Evolutionary conservation across 495 filamentous ascomycete species (phyloP).

Genomic region (Xylaria nigripes): DNA sequence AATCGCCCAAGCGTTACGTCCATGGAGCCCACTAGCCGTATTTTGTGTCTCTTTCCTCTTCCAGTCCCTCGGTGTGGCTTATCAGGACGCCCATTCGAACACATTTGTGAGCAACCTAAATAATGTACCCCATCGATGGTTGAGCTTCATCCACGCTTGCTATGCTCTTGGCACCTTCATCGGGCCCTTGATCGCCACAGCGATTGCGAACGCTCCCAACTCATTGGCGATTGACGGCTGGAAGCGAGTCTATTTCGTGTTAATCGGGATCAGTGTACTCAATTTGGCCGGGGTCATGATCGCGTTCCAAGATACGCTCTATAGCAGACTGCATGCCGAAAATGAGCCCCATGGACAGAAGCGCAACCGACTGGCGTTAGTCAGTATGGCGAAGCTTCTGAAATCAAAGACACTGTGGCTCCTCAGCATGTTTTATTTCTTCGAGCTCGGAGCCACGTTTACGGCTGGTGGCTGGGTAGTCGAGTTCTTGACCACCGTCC

Average conservation of each 20-base stretch:
- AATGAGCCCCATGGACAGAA: conserved; percentile 3
- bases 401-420: conserved; percentile 35
- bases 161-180: conserved; percentile 47
- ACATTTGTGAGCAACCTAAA: conserved; percentile 40
- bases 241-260: conserved; percentile 39
- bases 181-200: conserved; percentile 42
- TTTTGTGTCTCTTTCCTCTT: conserved; percentile 43
- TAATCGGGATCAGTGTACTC: conserved; percentile 31
- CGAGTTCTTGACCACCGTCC: conserved; percentile 59
- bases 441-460: conserved; percentile 37
- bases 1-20: conserved; percentile 38
- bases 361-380: conserved; percentile 12
- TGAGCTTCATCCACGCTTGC: conserved; percentile 49
- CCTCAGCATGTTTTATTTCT: conserved; percentile 44
- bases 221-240: conserved; percentile 22
- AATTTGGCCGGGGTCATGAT: conserved; percentile 31
- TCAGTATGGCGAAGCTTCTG: conserved; percentile 22
- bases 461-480: conserved; percentile 47
- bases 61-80: conserved; percentile 42
- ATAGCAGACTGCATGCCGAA: conserved; percentile 5
- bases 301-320: conserved; percentile 30
- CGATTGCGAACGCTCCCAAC: conserved; percentile 30
- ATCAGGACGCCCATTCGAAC: conserved; percentile 48
- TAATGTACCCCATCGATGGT: conserved; percentile 44
- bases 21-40: conserved; percentile 40